phyloP scores from a whole-genome alignment of 2,329 filamentous ascomycete species.

The Colletotrichum tabaci region DNA sequence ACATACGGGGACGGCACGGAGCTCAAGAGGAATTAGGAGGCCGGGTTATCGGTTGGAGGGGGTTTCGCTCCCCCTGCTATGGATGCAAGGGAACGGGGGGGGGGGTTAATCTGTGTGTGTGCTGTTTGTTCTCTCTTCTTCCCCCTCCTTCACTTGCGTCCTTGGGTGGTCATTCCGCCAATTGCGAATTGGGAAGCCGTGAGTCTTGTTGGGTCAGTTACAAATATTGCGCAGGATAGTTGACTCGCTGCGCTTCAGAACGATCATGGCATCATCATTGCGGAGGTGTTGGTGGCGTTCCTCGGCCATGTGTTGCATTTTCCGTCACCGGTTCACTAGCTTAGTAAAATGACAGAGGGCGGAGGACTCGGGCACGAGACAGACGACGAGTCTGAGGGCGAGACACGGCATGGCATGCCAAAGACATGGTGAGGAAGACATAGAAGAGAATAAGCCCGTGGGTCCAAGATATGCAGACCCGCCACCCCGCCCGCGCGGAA shows the following conservation, averaged over 20 bases:
- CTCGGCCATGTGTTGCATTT: not conserved
- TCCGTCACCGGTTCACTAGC: constrained; percentile 17
- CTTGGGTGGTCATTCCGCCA: constrained; percentile 22
- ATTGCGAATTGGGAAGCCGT: constrained; percentile 20
- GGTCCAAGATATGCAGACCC: constrained; percentile 11
- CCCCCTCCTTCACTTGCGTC: constrained; percentile 8
- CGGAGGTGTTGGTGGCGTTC: constrained; percentile 28
- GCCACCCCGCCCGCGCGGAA: not conserved
- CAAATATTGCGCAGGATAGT: constrained; percentile 28
- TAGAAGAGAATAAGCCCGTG: not conserved
- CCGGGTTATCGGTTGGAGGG: constrained; percentile 24
- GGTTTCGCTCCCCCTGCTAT: constrained; percentile 14
- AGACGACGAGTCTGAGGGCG: constrained; percentile 22
- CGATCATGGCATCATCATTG: constrained; percentile 32
- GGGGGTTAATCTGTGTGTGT: not conserved
- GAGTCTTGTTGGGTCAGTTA: constrained; percentile 27
- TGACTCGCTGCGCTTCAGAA: constrained; percentile 20
- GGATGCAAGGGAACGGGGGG: constrained; percentile 30
- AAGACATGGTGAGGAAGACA: constrained; percentile 19
- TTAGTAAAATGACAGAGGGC: not conserved
- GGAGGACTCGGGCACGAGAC: not conserved
- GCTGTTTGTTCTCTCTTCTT: not conserved
- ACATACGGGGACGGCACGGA: constrained; percentile 23
- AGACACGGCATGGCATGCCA: constrained; percentile 23
- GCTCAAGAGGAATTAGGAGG: constrained; percentile 20